These are phyloP conservation scores for Bruguiera parviflora DNA, from an alignment of 345 rosid genomes.

Conservation along the genomic window DNA sequence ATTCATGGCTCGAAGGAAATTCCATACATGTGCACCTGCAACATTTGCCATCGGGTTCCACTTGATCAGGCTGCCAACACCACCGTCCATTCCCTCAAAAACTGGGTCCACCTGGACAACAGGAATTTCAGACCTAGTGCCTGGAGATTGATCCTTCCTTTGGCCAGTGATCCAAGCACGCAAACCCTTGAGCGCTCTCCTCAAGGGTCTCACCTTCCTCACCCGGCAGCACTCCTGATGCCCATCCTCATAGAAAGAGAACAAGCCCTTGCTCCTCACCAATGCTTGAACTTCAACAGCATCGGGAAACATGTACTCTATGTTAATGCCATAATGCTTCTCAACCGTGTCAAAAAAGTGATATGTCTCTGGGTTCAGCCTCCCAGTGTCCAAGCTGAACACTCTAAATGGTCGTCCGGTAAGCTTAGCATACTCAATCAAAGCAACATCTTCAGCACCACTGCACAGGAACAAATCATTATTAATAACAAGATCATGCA, in stretches of 20 bases:
- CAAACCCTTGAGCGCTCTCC: slow-evolving; percentile 84
- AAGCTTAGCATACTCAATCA: slow-evolving; percentile 85
- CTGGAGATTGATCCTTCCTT: slow-evolving; percentile 92
- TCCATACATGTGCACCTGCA: slow-evolving; percentile 74
- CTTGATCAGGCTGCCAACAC: slow-evolving; percentile 83
- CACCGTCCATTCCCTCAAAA: slow-evolving; percentile 88
- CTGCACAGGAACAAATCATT: slow-evolving; percentile 31
- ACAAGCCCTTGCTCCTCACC: slow-evolving; percentile 86
- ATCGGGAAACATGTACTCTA: slow-evolving; percentile 95
- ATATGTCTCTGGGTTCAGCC: slow-evolving; percentile 85
- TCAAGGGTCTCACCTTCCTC: slow-evolving; percentile 88
- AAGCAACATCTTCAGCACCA: slow-evolving; percentile 97
- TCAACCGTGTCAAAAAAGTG: slow-evolving; percentile 66
- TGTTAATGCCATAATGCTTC: slow-evolving; percentile 69
- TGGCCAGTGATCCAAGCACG: slow-evolving; percentile 98
- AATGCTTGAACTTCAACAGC: slow-evolving; percentile 88
- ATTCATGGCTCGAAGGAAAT: slow-evolving; percentile 73
- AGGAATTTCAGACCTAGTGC: slow-evolving; percentile 81
- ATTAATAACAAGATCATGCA: not conserved
- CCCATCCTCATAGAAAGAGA: slow-evolving; percentile 92
- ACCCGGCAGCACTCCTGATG: slow-evolving; percentile 98
- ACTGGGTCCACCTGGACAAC: slow-evolving; percentile 88
- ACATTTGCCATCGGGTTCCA: slow-evolving; percentile 95
- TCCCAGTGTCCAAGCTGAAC: slow-evolving; percentile 88
- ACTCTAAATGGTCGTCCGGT: slow-evolving; percentile 86